These are phyloP conservation scores for Phytophthora cactorum DNA, from an alignment of 352 stramenopile genomes.

Conservation along the genomic window DNA sequence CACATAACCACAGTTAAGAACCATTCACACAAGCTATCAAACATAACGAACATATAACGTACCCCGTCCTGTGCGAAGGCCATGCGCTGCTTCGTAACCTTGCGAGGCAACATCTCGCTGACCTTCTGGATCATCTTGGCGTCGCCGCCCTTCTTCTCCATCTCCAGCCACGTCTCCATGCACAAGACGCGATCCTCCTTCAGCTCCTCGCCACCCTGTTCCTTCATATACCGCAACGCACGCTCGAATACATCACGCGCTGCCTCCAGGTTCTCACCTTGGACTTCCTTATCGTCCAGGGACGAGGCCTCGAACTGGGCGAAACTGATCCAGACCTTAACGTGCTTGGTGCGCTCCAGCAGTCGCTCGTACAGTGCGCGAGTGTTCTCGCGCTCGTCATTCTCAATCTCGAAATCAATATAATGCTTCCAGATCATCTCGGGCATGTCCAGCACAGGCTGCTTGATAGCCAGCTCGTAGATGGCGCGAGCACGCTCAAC, in stretches of 20 bases:
- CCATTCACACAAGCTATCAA: neutral
- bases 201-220: constrained; percentile 68
- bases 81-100: constrained; percentile 97
- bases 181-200: constrained; percentile 97
- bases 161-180: constrained; percentile 96
- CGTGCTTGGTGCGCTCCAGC: constrained; percentile 96
- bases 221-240: constrained; percentile 93
- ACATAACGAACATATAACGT: constrained; percentile 30
- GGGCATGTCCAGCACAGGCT: constrained; percentile 97
- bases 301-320: constrained; percentile 85
- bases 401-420: constrained; percentile 99
- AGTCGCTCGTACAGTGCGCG: constrained; percentile 95
- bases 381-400: constrained; percentile 84
- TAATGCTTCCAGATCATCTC: constrained; percentile 99
- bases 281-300: constrained; percentile 22
- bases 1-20: constrained; percentile 25
- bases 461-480: constrained; percentile 96
- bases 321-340: constrained; percentile 96
- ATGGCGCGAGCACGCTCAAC: constrained; percentile 93
- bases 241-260: constrained; percentile 93
- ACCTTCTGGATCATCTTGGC: constrained; percentile 86
- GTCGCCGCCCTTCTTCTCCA: constrained; percentile 88
- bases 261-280: constrained; percentile 56
- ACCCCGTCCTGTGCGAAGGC: constrained; percentile 91
- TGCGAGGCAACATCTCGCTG: constrained; percentile 93